Percentiles rank a stretch among this genome's conserved stretches.
phyloP scores from a whole-genome alignment of 352 stramenopile genomes.

The Globisporangium iwayamae region DNA sequence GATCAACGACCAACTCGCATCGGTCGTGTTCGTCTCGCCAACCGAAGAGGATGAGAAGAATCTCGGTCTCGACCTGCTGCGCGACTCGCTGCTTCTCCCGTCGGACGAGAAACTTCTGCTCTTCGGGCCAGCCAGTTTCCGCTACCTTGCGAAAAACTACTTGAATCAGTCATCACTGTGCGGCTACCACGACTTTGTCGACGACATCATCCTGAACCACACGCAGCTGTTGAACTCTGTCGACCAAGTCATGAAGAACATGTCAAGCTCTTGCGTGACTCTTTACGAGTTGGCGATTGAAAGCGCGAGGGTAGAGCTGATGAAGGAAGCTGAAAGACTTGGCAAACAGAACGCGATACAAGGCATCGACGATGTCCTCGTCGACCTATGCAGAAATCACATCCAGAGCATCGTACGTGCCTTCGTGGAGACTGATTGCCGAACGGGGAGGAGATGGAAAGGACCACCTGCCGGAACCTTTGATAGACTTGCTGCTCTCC shows the following conservation, averaged over 20 bases:
- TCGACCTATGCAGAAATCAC: conserved; percentile 56
- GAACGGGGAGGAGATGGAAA: conserved; percentile 30
- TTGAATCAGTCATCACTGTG: conserved; percentile 33
- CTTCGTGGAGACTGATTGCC: conserved; percentile 44
- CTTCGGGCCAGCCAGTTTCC: conserved; percentile 28
- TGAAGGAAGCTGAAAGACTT: conserved; percentile 22
- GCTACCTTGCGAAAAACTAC: conserved; percentile 35
- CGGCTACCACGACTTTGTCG: conserved; percentile 55
- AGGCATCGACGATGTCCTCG: conserved; percentile 40
- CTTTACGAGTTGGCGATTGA: conserved; percentile 50
- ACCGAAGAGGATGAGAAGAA: conserved; percentile 46
- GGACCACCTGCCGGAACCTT: conserved; percentile 19
- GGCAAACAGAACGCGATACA: conserved; percentile 35
- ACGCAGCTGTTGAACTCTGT: conserved; percentile 30
- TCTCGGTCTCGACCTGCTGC: conserved; percentile 18
- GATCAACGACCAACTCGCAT: conserved; percentile 38
- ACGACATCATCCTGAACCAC: conserved; percentile 51
- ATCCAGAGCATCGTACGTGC: conserved; percentile 51
- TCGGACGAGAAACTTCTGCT: conserved; percentile 28
- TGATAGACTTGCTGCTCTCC: conserved; percentile 26
- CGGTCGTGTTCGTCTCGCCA: conserved; percentile 43
- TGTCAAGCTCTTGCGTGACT: conserved; percentile 36
- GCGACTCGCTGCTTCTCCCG: conserved; percentile 31
- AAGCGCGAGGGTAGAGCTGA: conserved; percentile 30
- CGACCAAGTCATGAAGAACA: conserved; percentile 46